Evolutionary conservation across 148 eudicot species (phyloP).

Genomic region (Agrostemma githago): DNA sequence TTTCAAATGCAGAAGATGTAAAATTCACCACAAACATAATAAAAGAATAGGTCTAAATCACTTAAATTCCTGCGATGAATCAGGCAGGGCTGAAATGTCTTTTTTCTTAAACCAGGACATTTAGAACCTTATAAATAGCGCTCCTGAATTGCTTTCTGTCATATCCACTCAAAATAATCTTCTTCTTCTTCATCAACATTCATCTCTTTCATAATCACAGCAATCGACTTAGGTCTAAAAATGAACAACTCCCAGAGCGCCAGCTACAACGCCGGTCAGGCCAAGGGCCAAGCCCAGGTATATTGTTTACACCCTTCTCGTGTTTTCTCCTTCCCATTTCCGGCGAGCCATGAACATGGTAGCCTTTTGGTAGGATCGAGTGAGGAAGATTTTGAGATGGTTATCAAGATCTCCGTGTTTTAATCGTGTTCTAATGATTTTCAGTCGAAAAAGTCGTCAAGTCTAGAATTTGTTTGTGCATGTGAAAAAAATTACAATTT

Average conservation of each 20-base stretch:
- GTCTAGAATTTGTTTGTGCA: no score
- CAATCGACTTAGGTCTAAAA: neutral
- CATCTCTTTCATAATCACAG: neutral
- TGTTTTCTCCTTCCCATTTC: neutral
- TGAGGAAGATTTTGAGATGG: neutral
- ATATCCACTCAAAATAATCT: neutral
- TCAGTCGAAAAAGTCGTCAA: no score
- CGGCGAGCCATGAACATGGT: no score
- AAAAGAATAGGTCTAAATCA: constrained; percentile 15
- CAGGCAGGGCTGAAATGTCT: constrained; percentile 8
- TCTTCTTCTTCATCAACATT: neutral
- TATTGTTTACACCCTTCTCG: neutral
- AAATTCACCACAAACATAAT: neutral
- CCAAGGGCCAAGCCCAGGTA: constrained; percentile 22
- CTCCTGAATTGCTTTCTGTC: neutral
- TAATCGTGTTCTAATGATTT: neutral
- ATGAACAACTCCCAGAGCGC: constrained; percentile 33
- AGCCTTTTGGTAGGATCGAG: neutral
- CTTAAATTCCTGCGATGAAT: constrained; percentile 1
- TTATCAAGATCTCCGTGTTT: neutral
- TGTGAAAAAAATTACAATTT: no score
- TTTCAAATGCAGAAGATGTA: neutral
- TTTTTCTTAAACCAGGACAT: neutral
- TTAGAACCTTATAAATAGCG: constrained; percentile 19
- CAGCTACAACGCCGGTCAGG: constrained; percentile 19